Evolutionary conservation across 495 filamentous ascomycete species (phyloP).

Genomic region (Daldinia caldariorum): DNA sequence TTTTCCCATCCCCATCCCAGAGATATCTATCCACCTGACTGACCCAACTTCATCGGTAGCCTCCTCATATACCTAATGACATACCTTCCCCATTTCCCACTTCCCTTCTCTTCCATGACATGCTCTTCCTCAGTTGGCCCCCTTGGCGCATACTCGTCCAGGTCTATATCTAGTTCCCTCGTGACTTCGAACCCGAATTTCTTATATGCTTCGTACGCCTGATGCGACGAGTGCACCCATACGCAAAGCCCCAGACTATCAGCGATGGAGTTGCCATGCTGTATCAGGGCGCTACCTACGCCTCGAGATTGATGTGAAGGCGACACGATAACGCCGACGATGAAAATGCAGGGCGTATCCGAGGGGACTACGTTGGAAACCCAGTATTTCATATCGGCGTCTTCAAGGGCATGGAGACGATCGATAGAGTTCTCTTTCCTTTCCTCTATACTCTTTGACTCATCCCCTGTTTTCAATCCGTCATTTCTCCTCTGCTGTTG

Average conservation of each 20-base stretch:
- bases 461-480: background rate
- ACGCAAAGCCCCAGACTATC: slow-evolving; percentile 50
- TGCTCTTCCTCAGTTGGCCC: slow-evolving; percentile 23
- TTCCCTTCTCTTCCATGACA: slow-evolving; percentile 29
- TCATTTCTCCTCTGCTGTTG: background rate
- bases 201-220: slow-evolving; percentile 43
- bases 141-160: slow-evolving; percentile 47
- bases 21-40: background rate
- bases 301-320: slow-evolving; percentile 47
- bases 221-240: slow-evolving; percentile 48
- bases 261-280: slow-evolving; percentile 56
- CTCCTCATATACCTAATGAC: slow-evolving; percentile 44
- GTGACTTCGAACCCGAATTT: slow-evolving; percentile 43
- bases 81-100: slow-evolving; percentile 42
- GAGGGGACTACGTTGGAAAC: slow-evolving; percentile 35
- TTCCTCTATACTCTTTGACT: slow-evolving; percentile 3
- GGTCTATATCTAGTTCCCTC: slow-evolving; percentile 37
- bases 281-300: slow-evolving; percentile 55
- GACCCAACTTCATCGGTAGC: slow-evolving; percentile 11
- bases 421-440: slow-evolving; percentile 26
- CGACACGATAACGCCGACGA: slow-evolving; percentile 42
- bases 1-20: too few species aligned
- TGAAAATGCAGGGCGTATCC: slow-evolving; percentile 40
- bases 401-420: slow-evolving; percentile 41
- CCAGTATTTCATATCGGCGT: slow-evolving; percentile 42